Evolutionary conservation across 2,329 filamentous ascomycete genomes (phyloP), one percentile per base, ranked within the genome.

Genomic region (Ascochyta koolunga): DNA sequence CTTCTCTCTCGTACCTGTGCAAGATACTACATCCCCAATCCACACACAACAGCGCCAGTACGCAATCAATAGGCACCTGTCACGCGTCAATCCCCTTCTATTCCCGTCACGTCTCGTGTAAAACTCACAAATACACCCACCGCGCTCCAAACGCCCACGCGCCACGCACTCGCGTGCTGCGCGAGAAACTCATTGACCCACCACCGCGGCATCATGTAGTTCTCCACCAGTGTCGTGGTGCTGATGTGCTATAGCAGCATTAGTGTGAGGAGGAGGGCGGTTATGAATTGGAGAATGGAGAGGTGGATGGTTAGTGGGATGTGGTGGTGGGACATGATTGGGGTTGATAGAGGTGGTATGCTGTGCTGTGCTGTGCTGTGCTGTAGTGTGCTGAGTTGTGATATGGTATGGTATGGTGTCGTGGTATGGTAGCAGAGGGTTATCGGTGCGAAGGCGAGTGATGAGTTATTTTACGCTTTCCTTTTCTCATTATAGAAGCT

Each of bases 211-310:
- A 67, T 65, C 8, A 42, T 24, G 39, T 65, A 62, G 18, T 59
- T 40, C 21, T 64, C 55, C 25, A 59, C 42, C 1, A 66, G 35
- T 9, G 59, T 39, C 10, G 52, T 44, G 33, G 55, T 61, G 5
- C 56, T 60, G 36, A 61, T 56, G 38, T 66, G 63, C 65, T 62
- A 68, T 29, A 62, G 51, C 11, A 68, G 59, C 29, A 62, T 55
- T 25, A 62, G 59, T 2, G 60, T 47, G 15, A 58, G 51, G n/a
- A 61, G 57, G 15, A 64, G 48, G 2, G 60, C 38, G n/a, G 51
- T 16, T 36, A 66, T 56, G 37, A 63, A 16, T 5, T 31, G 41
- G 15, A 61, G 25, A 2, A 33, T 59, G 25, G 56, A 43, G 18
- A 58, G 50, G 10, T 56, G 27, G 24, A 61, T 50, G 39, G 44